These are phyloP conservation scores for Syncephalis fuscata DNA, from an alignment of 371 early-diverging fungal species.

Conservation along the genomic window DNA sequence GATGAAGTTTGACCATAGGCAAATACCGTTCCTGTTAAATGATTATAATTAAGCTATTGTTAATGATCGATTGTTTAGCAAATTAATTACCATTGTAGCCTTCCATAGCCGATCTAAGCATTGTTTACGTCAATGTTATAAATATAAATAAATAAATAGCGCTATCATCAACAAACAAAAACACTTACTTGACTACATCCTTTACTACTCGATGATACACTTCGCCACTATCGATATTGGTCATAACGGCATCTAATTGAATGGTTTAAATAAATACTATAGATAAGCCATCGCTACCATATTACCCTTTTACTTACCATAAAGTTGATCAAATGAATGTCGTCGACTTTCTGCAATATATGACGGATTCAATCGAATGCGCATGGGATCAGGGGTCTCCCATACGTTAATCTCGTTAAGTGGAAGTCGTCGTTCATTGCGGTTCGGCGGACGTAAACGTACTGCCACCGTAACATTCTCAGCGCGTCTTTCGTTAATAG, in stretches of 20 bases:
- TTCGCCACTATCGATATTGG: constrained; percentile 17
- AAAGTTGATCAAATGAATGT: constrained; percentile 1
- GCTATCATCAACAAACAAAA: background rate
- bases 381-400: background rate
- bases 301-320: constrained; percentile 1
- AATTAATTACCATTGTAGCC: constrained; percentile 29
- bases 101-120: constrained; percentile 24
- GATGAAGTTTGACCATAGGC: constrained; percentile 96
- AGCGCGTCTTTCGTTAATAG: too few relatives aligned
- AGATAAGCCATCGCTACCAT: background rate
- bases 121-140: too few relatives aligned
- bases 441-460: constrained; percentile 13
- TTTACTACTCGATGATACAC: constrained; percentile 19
- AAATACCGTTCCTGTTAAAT: constrained; percentile 27
- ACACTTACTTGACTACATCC: constrained; percentile 15
- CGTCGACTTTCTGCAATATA: constrained; percentile 1
- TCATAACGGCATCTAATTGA: constrained; percentile 16
- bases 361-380: background rate
- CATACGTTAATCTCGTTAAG: constrained; percentile 5
- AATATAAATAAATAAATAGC: too few relatives aligned
- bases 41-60: background rate
- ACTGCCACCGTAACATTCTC: constrained; percentile 15
- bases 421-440: constrained; percentile 2
- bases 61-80: background rate
- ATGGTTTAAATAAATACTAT: background rate